Conservation (phyloP, 2,329 filamentous ascomycete species). For the Exophiala alcalophila region DNA sequence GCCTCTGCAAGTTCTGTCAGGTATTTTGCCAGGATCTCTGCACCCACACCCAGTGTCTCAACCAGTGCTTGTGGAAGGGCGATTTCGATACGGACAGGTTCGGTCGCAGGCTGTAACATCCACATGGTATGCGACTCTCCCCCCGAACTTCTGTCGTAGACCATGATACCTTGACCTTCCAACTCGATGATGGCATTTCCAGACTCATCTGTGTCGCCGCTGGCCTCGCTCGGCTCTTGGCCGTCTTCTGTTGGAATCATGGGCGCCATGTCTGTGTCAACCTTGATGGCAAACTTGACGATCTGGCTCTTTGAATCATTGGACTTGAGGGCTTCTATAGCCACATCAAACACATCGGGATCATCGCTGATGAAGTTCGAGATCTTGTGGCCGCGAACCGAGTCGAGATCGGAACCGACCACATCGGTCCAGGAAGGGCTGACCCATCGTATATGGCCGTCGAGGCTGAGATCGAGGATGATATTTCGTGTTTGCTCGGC, state of each 20-base stretch:
- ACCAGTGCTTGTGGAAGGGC: constrained; percentile 86
- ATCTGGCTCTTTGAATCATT: constrained; percentile 93
- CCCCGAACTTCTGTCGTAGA: constrained; percentile 84
- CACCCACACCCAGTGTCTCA: constrained; percentile 88
- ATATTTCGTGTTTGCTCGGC: constrained; percentile 96
- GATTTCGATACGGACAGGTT: constrained; percentile 89
- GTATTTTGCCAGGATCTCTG: constrained; percentile 90
- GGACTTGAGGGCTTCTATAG: constrained; percentile 82
- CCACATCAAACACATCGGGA: constrained; percentile 74
- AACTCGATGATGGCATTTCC: constrained; percentile 60
- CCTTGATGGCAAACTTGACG: constrained; percentile 71
- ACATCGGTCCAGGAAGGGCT: constrained; percentile 95
- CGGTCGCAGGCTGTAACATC: constrained; percentile 93
- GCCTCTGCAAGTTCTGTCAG: constrained; percentile 84
- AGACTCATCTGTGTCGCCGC: constrained; percentile 26
- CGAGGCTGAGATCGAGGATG: constrained; percentile 88
- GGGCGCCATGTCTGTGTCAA: constrained; percentile 65
- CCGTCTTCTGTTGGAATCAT: constrained; percentile 36
- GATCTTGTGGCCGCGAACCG: constrained; percentile 73
- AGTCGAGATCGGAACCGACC: constrained; percentile 72
- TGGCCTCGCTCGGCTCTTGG: constrained; percentile 33
- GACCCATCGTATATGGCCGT: constrained; percentile 90
- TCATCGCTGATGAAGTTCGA: constrained; percentile 78
- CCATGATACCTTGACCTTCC: constrained; percentile 97
- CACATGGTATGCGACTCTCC: constrained; percentile 89